phyloP scores from a whole-genome alignment of 2,329 filamentous ascomycete species.

The Arthrobotrys sinensis region DNA sequence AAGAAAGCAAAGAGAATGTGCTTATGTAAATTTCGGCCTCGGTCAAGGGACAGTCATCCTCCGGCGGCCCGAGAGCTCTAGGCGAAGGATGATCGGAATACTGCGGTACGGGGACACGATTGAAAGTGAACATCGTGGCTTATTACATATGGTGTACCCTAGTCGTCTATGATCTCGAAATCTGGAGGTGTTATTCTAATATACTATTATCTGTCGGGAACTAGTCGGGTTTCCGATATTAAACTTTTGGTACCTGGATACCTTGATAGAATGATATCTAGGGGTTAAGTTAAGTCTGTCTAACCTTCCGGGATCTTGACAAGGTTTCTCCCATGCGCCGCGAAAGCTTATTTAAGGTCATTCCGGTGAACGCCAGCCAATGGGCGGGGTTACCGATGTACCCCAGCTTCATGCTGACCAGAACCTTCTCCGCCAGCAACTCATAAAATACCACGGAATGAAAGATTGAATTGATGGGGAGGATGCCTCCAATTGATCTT shows the following conservation, averaged over 20 bases:
- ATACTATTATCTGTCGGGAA: neutral
- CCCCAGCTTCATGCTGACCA: conserved; percentile 26
- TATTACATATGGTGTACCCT: neutral
- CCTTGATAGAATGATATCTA: neutral
- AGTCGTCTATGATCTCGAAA: neutral
- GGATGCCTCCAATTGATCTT: neutral
- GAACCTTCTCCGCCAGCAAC: conserved; percentile 20
- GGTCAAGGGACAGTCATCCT: conserved; percentile 1
- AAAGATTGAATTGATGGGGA: conserved; percentile 10
- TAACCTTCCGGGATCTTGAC: conserved; percentile 16
- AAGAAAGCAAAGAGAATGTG: neutral
- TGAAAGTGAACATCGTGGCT: neutral
- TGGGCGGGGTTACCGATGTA: conserved; percentile 29
- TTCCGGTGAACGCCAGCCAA: neutral
- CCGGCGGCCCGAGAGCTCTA: neutral
- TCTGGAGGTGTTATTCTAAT: neutral
- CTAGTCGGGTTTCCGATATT: neutral
- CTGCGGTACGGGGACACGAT: neutral
- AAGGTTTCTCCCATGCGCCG: conserved; percentile 25
- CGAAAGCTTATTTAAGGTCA: conserved; percentile 21
- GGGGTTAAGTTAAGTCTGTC: neutral
- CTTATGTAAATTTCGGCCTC: conserved; percentile 12
- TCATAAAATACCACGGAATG: conserved; percentile 32
- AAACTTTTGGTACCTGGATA: conserved; percentile 1
- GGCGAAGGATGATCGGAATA: neutral